These are phyloP conservation scores for Epichloe brachyelytri DNA, from an alignment of 2,329 filamentous ascomycete genomes.

Conservation along the genomic window DNA sequence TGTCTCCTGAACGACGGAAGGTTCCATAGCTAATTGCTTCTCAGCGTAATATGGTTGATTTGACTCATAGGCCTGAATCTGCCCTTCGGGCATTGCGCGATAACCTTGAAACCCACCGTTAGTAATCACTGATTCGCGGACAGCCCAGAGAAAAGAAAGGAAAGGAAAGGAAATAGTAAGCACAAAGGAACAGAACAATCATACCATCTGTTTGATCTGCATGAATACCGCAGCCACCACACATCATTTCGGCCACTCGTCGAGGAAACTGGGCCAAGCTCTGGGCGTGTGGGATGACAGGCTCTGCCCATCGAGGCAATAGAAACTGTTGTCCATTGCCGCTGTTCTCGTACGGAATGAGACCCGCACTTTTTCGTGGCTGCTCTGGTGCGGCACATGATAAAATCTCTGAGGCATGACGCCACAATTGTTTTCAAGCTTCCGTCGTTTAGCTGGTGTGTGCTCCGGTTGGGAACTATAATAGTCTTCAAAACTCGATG, in stretches of 20 bases:
- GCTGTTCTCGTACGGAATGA: neutral
- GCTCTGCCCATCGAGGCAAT: conserved; percentile 12
- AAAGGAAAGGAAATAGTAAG: neutral
- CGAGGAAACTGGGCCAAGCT: conserved; percentile 15
- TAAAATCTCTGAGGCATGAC: conserved; percentile 17
- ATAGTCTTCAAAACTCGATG: conserved; percentile 19
- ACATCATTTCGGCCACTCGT: conserved; percentile 19
- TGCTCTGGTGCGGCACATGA: conserved; percentile 1
- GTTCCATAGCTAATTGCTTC: neutral
- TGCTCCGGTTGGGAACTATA: conserved; percentile 14
- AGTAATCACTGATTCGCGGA: neutral
- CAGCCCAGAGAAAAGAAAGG: neutral
- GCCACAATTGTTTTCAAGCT: conserved; percentile 15
- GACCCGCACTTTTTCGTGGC: neutral
- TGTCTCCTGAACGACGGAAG: neutral
- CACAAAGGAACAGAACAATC: conserved; percentile 3
- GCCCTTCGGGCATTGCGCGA: conserved; percentile 16
- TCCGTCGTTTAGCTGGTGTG: conserved; percentile 19
- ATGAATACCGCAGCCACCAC: conserved; percentile 19
- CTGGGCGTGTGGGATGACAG: conserved; percentile 11
- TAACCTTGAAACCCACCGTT: conserved; percentile 17
- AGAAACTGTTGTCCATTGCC: conserved; percentile 9
- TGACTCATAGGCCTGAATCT: conserved; percentile 15
- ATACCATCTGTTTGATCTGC: conserved; percentile 19
- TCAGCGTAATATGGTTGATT: conserved; percentile 17